phyloP scores from a whole-genome alignment of 2,329 filamentous ascomycete genomes.

The Trichophaea hybrida region DNA sequence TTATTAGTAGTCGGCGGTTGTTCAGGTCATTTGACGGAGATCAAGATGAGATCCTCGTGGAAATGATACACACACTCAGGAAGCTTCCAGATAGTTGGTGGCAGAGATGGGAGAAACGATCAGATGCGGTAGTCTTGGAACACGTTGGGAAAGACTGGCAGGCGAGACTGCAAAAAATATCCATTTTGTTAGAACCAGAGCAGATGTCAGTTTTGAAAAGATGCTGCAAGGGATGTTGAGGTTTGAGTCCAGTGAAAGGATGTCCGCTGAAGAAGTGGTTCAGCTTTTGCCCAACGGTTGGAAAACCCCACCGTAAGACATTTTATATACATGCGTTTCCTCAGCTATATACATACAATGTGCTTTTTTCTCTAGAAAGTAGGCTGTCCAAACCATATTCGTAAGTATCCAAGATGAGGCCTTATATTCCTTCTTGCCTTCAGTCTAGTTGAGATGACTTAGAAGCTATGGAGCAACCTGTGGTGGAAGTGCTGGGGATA shows the following conservation, averaged over 20 bases:
- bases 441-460: too few relatives aligned
- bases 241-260: slow-evolving; percentile 4
- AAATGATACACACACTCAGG: not conserved
- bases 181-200: not conserved
- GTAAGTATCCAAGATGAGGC: too few relatives aligned
- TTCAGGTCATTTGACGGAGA: not conserved
- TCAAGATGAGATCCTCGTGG: not conserved
- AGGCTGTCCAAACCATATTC: too few relatives aligned
- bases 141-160: not conserved
- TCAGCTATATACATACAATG: too few relatives aligned
- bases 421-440: too few relatives aligned
- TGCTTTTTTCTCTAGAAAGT: too few relatives aligned
- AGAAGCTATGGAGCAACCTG: too few relatives aligned
- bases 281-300: not conserved
- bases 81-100: not conserved
- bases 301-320: too few relatives aligned
- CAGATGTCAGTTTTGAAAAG: not conserved
- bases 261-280: not conserved
- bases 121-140: not conserved
- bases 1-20: not conserved
- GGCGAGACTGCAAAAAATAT: not conserved
- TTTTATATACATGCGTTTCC: too few relatives aligned
- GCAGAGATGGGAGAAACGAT: not conserved
- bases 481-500: too few relatives aligned
- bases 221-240: slow-evolving; percentile 3